phyloP scores from a whole-genome alignment of 257 asterid genomes.

The Cinchona pubescens region DNA sequence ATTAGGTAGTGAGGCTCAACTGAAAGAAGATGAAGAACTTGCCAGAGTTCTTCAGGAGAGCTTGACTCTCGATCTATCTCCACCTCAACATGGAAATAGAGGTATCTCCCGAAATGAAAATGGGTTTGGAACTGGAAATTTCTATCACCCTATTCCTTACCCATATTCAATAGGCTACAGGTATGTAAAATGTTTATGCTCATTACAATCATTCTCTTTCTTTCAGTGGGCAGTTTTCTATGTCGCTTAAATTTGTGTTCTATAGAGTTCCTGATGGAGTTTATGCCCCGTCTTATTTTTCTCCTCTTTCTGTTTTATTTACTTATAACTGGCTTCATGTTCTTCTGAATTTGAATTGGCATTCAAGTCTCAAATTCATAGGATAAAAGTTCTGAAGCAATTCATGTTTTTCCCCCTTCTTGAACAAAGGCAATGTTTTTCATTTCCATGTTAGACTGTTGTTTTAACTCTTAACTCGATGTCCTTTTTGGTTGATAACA shows the following conservation, averaged over 20 bases:
- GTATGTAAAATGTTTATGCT: constrained; percentile 15
- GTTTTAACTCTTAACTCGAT: neutral
- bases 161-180: constrained; percentile 43
- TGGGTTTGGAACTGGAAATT: constrained; percentile 35
- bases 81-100: constrained; percentile 45
- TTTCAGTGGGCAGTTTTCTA: neutral
- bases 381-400: neutral
- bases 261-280: neutral
- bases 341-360: neutral
- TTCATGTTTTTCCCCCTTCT: neutral
- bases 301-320: neutral
- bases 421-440: neutral
- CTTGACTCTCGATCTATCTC: constrained; percentile 53
- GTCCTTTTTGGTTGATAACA: neutral
- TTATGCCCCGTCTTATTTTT: neutral
- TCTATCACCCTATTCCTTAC: constrained; percentile 46
- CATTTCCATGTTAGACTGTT: neutral
- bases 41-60: constrained; percentile 81
- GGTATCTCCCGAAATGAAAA: constrained; percentile 26
- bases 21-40: constrained; percentile 70
- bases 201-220: neutral
- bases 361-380: neutral
- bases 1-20: constrained; percentile 53
- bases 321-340: neutral
- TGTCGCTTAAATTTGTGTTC: neutral